Evolutionary conservation across 139 green algal species (phyloP).

Genomic region (Chlamydomonas sphaeroides): DNA sequence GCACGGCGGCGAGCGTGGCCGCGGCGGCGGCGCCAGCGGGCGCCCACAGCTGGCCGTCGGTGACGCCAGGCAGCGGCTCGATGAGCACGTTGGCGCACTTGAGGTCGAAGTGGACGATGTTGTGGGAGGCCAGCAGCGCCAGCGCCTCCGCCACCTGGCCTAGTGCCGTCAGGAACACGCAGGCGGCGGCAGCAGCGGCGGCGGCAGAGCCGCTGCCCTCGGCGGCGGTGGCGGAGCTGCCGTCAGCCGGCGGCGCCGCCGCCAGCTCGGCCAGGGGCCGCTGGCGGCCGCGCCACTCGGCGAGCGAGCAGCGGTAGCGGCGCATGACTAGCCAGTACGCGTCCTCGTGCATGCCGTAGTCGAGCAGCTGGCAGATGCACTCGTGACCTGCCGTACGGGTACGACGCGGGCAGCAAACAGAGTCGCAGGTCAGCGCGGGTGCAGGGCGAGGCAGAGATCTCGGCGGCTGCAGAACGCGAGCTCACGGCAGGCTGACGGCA

Average conservation of each 20-base stretch:
- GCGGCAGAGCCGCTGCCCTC: neutral
- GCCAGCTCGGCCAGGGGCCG: neutral
- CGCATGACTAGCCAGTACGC: constrained; percentile 77
- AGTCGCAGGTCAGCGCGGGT: too few relatives aligned
- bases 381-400: constrained; percentile 2
- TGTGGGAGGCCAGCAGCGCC: constrained; percentile 49
- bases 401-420: too few relatives aligned
- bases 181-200: neutral
- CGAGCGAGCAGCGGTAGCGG: constrained; percentile 74
- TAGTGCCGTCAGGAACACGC: constrained; percentile 32
- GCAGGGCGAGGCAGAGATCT: too few relatives aligned
- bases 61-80: constrained; percentile 63
- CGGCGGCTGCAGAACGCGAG: too few relatives aligned
- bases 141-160: constrained; percentile 63
- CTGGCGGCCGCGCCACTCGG: constrained; percentile 67
- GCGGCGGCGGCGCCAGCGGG: neutral
- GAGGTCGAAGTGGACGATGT: constrained; percentile 89
- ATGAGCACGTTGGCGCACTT: constrained; percentile 91
- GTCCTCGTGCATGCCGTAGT: constrained; percentile 76
- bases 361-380: constrained; percentile 66
- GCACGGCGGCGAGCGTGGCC: neutral
- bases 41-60: constrained; percentile 72
- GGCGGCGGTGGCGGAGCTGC: neutral
- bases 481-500: too few relatives aligned
- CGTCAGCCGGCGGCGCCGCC: neutral